A percentile compares a stretch with the other conserved stretches of the same genome.
Evolutionary conservation across 805 yeast species (phyloP).

Genomic region (Diddensiella transvaalensis): DNA sequence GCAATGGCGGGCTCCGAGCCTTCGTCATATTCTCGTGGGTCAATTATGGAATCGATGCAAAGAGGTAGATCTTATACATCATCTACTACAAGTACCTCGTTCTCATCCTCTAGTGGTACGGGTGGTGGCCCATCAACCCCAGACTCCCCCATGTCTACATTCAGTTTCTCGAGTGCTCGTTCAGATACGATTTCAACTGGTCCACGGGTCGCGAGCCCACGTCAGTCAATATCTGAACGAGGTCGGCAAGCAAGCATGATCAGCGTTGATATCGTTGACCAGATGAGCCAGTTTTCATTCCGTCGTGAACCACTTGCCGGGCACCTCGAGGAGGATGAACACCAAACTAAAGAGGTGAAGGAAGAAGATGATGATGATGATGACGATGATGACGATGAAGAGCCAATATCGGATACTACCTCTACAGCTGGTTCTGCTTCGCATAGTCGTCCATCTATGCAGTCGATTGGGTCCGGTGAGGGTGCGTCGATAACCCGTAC

Average conservation of each 20-base stretch:
- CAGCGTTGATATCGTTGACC: constrained; percentile 22
- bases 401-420: background rate
- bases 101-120: background rate
- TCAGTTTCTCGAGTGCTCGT: background rate
- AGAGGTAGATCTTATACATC: background rate
- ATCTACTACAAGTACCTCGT: background rate
- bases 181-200: background rate
- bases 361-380: constrained; percentile 12
- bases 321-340: constrained; percentile 1
- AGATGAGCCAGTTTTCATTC: constrained; percentile 7
- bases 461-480: constrained; percentile 2
- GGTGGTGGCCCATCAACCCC: background rate
- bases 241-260: constrained; percentile 10
- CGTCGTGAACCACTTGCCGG: background rate
- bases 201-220: background rate
- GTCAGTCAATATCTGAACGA: background rate
- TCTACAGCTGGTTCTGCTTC: background rate
- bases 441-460: background rate
- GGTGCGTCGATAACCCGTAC: constrained; percentile 3
- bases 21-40: background rate
- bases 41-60: background rate
- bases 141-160: constrained; percentile 1
- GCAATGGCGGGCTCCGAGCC: constrained; percentile 6
- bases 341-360: too few relatives aligned
- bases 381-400: constrained; percentile 9